Evolutionary conservation across 129 eudicot species (phyloP).

Genomic region (Daucus carota): DNA sequence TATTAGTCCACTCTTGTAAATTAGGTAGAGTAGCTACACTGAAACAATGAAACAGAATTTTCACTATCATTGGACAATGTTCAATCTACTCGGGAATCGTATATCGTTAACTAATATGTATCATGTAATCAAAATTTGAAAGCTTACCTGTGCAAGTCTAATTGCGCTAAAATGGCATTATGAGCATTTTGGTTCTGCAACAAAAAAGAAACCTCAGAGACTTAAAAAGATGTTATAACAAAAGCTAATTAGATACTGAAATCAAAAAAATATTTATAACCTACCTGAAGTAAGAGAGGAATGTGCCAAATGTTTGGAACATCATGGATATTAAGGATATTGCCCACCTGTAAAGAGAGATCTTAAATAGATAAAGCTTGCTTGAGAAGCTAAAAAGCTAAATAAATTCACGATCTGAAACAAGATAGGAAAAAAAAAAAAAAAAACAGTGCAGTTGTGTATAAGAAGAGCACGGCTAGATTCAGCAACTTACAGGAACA

Average conservation of each 20-base stretch:
- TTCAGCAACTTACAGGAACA: constrained; percentile 67
- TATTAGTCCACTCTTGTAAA: constrained; percentile 81
- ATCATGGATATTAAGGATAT: constrained; percentile 90
- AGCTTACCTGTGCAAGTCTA: constrained; percentile 64
- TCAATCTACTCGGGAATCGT: not conserved
- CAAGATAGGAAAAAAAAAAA: not conserved
- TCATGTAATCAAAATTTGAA: not conserved
- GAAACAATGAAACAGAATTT: constrained; percentile 27
- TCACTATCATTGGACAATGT: constrained; percentile 12
- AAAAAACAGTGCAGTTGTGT: not conserved
- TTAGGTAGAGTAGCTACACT: constrained; percentile 65
- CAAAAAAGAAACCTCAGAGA: constrained; percentile 11
- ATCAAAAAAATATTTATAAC: constrained; percentile 14
- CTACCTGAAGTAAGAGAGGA: constrained; percentile 83
- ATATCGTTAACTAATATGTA: not conserved
- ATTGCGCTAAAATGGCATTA: constrained; percentile 62
- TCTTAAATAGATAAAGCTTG: not conserved
- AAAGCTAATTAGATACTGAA: not conserved
- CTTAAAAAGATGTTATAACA: not conserved
- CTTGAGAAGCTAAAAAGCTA: constrained; percentile 8
- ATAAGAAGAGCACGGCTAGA: not conserved
- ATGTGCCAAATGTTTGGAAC: constrained; percentile 98
- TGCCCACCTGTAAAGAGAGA: constrained; percentile 42
- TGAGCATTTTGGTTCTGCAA: constrained; percentile 92
- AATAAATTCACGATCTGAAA: not conserved